A percentile compares a stretch with the other conserved stretches of the same genome.
Evolutionary conservation across 2,329 filamentous ascomycete species (phyloP).

Genomic region (Alternaria alternata): DNA sequence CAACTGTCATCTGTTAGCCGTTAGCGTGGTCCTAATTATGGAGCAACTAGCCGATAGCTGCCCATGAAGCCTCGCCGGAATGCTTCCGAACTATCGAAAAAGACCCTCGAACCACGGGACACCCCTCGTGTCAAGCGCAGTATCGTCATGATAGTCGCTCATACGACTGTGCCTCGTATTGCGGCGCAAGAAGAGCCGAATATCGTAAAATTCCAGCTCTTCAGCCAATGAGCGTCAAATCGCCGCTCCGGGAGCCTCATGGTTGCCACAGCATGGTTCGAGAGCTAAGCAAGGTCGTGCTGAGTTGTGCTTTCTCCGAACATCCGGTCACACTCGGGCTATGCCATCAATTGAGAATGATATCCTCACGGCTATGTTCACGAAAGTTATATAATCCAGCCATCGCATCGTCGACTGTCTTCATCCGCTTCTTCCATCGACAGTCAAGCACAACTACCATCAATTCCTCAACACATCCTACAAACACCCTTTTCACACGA

Average conservation of each 20-base stretch:
- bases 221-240: neutral
- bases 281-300: neutral
- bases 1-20: neutral
- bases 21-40: neutral
- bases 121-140: neutral
- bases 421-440: neutral
- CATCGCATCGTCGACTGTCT: neutral
- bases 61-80: neutral
- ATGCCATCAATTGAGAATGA: neutral
- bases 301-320: neutral
- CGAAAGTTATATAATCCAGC: neutral
- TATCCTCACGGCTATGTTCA: neutral
- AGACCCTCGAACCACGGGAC: neutral
- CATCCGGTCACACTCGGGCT: neutral
- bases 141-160: neutral
- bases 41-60: neutral
- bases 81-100: conserved; percentile 3
- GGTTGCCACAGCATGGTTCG: neutral
- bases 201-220: neutral
- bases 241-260: neutral
- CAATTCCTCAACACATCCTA: neutral
- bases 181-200: neutral
- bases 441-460: neutral
- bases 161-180: conserved; percentile 6
- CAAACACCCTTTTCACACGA: neutral